Conservation (phyloP, 208 protist genomes). For the Crithidia acanthocephali region DNA sequence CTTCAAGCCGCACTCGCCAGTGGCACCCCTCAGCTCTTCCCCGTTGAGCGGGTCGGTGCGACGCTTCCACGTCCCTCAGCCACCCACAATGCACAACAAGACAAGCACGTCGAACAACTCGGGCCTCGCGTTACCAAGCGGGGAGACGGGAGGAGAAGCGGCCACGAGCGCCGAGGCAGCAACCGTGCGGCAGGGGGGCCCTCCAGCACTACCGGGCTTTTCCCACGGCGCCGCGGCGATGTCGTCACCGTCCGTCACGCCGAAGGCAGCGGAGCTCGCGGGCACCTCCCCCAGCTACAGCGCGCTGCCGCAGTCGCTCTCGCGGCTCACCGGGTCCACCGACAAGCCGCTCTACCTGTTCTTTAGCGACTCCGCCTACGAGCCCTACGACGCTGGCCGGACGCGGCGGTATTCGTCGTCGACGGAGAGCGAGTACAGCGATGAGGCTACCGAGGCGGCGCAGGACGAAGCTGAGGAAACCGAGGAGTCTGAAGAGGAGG, state of each 20-base stretch:
- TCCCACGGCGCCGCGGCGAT: not conserved
- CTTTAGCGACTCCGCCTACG: conserved; percentile 13
- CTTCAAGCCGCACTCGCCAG: not conserved
- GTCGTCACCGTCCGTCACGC: not conserved
- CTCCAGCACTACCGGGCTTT: conserved; percentile 3
- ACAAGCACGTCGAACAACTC: not conserved
- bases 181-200: not conserved
- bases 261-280: not conserved
- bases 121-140: not conserved
- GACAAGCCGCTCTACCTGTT: conserved; percentile 16
- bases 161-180: not conserved
- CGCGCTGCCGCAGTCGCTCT: conserved; percentile 11
- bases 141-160: not conserved
- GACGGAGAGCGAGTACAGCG: conserved; percentile 1
- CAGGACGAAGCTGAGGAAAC: not conserved
- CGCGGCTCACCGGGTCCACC: conserved; percentile 14
- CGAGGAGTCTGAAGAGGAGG: not conserved
- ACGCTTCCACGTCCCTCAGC: not conserved
- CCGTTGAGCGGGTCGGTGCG: not conserved
- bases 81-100: not conserved
- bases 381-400: not conserved
- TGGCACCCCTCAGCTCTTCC: not conserved
- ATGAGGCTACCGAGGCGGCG: not conserved
- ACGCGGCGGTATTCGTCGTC: not conserved
- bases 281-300: conserved; percentile 3